phyloP scores from a whole-genome alignment of 2,329 filamentous ascomycete genomes.

The Cercospora sp. region DNA sequence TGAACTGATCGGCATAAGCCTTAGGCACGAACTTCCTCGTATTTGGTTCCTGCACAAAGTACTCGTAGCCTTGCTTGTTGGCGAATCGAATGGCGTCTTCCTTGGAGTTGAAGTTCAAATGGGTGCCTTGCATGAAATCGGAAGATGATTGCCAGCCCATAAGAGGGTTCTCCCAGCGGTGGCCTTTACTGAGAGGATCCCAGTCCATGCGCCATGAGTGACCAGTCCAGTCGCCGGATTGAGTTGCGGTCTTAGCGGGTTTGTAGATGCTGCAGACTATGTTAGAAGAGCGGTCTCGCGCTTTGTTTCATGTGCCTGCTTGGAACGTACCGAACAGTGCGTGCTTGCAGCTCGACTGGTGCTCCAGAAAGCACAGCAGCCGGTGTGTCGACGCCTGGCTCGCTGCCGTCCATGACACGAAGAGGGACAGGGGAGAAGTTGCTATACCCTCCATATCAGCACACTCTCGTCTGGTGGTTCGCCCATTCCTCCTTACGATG shows the following conservation, averaged over 20 bases:
- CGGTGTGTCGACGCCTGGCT: slow-evolving; percentile 71
- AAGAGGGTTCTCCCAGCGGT: slow-evolving; percentile 96
- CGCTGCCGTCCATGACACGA: slow-evolving; percentile 85
- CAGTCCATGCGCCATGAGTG: slow-evolving; percentile 97
- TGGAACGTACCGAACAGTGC: slow-evolving; percentile 77
- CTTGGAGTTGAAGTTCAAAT: slow-evolving; percentile 86
- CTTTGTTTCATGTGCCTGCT: not conserved
- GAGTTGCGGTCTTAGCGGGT: slow-evolving; percentile 89
- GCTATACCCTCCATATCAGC: slow-evolving; percentile 52
- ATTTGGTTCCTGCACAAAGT: slow-evolving; percentile 97
- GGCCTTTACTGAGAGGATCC: slow-evolving; percentile 88
- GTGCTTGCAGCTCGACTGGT: slow-evolving; percentile 87
- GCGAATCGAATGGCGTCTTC: slow-evolving; percentile 94
- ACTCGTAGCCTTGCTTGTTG: slow-evolving; percentile 98
- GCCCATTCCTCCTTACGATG: slow-evolving; percentile 65
- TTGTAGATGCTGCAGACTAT: slow-evolving; percentile 73
- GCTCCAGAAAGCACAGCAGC: slow-evolving; percentile 89
- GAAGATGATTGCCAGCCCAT: slow-evolving; percentile 98
- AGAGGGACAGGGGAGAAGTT: slow-evolving; percentile 89
- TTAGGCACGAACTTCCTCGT: slow-evolving; percentile 82
- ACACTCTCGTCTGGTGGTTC: slow-evolving; percentile 4
- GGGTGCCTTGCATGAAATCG: slow-evolving; percentile 92
- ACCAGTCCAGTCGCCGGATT: slow-evolving; percentile 84
- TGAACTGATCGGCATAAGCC: slow-evolving; percentile 95
- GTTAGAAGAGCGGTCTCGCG: not conserved